phyloP scores from a whole-genome alignment of 2,329 filamentous ascomycete genomes.

The Ampelomyces quisqualis region DNA sequence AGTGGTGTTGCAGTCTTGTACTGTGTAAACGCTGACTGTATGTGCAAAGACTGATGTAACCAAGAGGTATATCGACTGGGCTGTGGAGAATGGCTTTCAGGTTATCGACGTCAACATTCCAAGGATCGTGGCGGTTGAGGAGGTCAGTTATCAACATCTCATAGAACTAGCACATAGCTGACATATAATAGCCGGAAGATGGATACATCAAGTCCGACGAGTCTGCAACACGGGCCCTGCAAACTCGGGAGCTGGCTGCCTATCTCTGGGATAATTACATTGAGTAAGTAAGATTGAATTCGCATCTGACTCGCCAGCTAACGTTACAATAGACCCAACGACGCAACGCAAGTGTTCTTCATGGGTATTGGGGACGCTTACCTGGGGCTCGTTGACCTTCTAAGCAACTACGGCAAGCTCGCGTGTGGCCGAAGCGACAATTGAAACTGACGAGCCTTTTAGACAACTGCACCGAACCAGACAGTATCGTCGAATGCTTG shows the following conservation, averaged over 20 bases:
- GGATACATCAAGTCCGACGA: conserved; percentile 53
- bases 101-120: conserved; percentile 93
- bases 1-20: conserved; percentile 45
- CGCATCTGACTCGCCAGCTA: conserved; percentile 5
- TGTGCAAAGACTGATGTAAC: conserved; percentile 72
- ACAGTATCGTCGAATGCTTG: conserved; percentile 61
- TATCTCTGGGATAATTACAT: conserved; percentile 99
- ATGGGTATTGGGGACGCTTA: conserved; percentile 91
- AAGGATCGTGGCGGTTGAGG: conserved; percentile 66
- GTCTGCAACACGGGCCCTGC: conserved; percentile 41
- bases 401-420: conserved; percentile 69
- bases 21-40: conserved; percentile 47
- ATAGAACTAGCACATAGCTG: conserved; percentile 4
- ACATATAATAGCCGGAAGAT: conserved; percentile 15
- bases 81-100: conserved; percentile 70
- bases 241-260: conserved; percentile 69
- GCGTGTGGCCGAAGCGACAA: background rate
- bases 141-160: conserved; percentile 48
- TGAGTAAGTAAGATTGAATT: conserved; percentile 53
- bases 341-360: conserved; percentile 74
- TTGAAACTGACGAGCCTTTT: conserved; percentile 1
- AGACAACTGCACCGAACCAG: conserved; percentile 62
- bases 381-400: conserved; percentile 75
- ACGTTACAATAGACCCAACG: conserved; percentile 49
- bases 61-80: conserved; percentile 82